phyloP scores from a whole-genome alignment of 371 early-diverging fungal species.

The Chytridiales sp. region DNA sequence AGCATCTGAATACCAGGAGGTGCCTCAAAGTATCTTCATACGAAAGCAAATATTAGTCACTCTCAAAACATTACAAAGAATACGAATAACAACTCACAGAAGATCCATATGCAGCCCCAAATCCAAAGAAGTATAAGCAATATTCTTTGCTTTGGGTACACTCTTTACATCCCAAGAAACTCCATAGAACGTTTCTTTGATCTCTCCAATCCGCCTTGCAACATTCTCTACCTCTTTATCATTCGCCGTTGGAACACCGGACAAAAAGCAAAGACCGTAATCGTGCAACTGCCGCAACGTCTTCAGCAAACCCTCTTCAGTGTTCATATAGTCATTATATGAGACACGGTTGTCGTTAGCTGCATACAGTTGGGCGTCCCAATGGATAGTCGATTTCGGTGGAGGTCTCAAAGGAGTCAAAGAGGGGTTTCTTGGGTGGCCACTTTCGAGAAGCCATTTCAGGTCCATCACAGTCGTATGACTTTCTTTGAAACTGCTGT shows the following conservation, averaged over 20 bases:
- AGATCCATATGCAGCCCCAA: constrained; percentile 92
- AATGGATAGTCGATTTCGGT: constrained; percentile 45
- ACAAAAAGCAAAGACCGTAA: constrained; percentile 72
- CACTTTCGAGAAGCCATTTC: constrained; percentile 17
- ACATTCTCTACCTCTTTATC: constrained; percentile 54
- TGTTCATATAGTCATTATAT: constrained; percentile 60
- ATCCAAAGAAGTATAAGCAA: constrained; percentile 82
- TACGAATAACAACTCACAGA: constrained; percentile 55
- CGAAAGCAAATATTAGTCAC: not conserved
- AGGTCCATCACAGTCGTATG: constrained; percentile 10
- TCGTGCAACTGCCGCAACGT: constrained; percentile 63
- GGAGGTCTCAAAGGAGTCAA: too few relatives aligned
- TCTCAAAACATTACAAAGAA: constrained; percentile 4
- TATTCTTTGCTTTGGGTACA: constrained; percentile 75
- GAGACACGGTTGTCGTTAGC: constrained; percentile 54
- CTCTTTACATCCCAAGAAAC: constrained; percentile 80
- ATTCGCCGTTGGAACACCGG: constrained; percentile 64
- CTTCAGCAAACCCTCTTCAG: constrained; percentile 54
- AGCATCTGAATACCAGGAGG: constrained; percentile 86
- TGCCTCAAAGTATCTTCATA: constrained; percentile 67
- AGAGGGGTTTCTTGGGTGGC: too few relatives aligned
- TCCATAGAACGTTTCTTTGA: constrained; percentile 84
- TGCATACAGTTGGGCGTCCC: constrained; percentile 50
- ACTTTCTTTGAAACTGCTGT: too few relatives aligned
- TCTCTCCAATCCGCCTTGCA: constrained; percentile 71